A percentile compares a stretch with the other conserved stretches of the same genome.
These are phyloP conservation scores for Arthrinium puccinioides DNA, from an alignment of 2,329 filamentous ascomycete genomes.

Conservation along the genomic window DNA sequence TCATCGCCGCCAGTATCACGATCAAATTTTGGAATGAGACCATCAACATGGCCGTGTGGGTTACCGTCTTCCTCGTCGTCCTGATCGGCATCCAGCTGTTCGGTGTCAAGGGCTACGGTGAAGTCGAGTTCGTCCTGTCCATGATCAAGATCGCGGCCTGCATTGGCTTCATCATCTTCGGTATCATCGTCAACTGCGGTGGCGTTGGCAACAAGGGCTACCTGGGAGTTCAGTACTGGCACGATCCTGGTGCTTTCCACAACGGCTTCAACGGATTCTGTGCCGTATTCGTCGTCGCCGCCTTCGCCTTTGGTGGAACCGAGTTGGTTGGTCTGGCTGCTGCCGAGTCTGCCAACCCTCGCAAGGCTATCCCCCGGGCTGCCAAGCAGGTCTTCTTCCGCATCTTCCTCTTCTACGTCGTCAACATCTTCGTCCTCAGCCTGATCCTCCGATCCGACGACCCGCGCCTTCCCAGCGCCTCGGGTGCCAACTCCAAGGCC, in stretches of 20 bases:
- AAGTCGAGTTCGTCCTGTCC: conserved; percentile 52
- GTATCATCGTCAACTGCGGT: conserved; percentile 51
- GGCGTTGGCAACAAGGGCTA: conserved; percentile 50
- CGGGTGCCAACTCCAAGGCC: conserved; percentile 33
- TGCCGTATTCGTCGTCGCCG: conserved; percentile 43
- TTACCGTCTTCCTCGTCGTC: conserved; percentile 46
- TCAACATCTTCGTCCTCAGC: conserved; percentile 43
- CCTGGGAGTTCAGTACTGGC: conserved; percentile 55
- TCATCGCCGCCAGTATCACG: conserved; percentile 45
- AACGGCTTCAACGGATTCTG: conserved; percentile 44
- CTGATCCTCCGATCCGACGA: conserved; percentile 40
- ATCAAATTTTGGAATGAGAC: conserved; percentile 45
- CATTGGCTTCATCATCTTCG: conserved; percentile 58
- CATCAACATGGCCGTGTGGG: conserved; percentile 47
- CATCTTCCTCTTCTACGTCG: conserved; percentile 44
- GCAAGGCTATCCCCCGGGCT: conserved; percentile 39
- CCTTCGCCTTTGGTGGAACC: conserved; percentile 44
- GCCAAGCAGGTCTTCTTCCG: conserved; percentile 50
- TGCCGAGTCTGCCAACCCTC: conserved; percentile 41
- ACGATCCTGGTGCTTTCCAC: conserved; percentile 46
- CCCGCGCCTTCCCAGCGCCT: conserved; percentile 27
- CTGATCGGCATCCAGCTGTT: conserved; percentile 46
- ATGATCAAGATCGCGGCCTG: conserved; percentile 51
- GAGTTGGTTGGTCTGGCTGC: conserved; percentile 46
- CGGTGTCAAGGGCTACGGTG: conserved; percentile 49